Conservation (phyloP, 164 flowering plant genomes). For the Sedum album region DNA sequence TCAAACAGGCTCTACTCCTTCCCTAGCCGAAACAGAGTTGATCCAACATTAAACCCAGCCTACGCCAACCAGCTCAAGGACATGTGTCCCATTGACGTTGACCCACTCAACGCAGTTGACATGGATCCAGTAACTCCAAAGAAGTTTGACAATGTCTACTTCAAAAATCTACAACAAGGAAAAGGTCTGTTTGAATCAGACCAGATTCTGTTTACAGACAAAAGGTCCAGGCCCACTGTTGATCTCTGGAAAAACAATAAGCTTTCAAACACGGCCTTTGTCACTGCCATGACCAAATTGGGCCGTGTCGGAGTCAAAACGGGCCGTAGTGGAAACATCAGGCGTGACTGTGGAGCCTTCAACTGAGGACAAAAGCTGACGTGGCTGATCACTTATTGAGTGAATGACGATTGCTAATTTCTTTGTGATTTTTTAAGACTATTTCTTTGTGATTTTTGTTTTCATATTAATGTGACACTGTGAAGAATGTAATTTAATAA, state of each 20-base stretch:
- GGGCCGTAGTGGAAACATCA: slow-evolving; percentile 41
- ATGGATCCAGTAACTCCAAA: slow-evolving; percentile 75
- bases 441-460: no score
- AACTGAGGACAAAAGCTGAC: slow-evolving; percentile 1
- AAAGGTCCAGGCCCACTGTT: slow-evolving; percentile 50
- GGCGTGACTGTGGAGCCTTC: slow-evolving; percentile 23
- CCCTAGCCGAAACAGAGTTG: slow-evolving; percentile 22
- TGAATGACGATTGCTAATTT: not conserved
- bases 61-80: not conserved
- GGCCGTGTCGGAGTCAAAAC: slow-evolving; percentile 71
- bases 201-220: slow-evolving; percentile 55
- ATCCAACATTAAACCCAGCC: not conserved
- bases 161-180: slow-evolving; percentile 57
- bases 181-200: slow-evolving; percentile 81
- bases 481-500: no score
- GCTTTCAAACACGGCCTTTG: slow-evolving; percentile 53
- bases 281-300: slow-evolving; percentile 63
- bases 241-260: slow-evolving; percentile 23
- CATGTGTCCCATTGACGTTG: slow-evolving; percentile 63
- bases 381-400: not conserved
- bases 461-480: no score
- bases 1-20: slow-evolving; percentile 50
- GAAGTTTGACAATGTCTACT: slow-evolving; percentile 65
- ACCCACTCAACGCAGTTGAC: slow-evolving; percentile 64
- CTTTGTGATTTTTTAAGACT: no score